phyloP scores from a whole-genome alignment of 257 asterid genomes.

The Solanum piurae region DNA sequence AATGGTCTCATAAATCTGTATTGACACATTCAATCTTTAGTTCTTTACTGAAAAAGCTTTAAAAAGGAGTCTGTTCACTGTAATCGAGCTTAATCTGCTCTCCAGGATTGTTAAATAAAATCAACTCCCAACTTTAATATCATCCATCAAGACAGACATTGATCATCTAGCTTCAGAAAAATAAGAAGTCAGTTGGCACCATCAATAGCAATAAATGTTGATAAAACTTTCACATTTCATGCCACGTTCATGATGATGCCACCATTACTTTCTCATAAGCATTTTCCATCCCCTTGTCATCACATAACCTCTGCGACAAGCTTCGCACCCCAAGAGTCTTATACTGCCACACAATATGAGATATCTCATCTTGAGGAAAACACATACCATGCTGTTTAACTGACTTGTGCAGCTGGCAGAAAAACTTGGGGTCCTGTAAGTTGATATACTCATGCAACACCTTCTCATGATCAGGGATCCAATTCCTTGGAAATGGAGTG shows the following conservation, averaged over 20 bases:
- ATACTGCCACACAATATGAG: constrained; percentile 76
- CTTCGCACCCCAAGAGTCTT: constrained; percentile 59
- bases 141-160: not conserved
- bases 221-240: not conserved
- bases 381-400: constrained; percentile 46
- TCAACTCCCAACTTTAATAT: not conserved
- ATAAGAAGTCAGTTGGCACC: not conserved
- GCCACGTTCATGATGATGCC: not conserved
- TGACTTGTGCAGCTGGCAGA: constrained; percentile 57
- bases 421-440: constrained; percentile 67
- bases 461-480: constrained; percentile 86
- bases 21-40: not conserved
- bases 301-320: constrained; percentile 15
- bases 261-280: constrained; percentile 3
- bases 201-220: not conserved
- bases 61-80: not conserved
- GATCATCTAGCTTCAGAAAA: not conserved
- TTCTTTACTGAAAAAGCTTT: not conserved
- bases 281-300: constrained; percentile 13
- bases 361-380: constrained; percentile 70
- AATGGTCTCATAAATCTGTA: not conserved
- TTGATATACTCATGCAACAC: constrained; percentile 55
- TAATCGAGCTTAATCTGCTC: not conserved
- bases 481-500: constrained; percentile 79
- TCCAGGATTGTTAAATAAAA: not conserved